Percentiles rank a stretch among this genome's conserved stretches.
Evolutionary conservation across 495 filamentous ascomycete species (phyloP).

Genomic region (Clavariopsis aquatica): DNA sequence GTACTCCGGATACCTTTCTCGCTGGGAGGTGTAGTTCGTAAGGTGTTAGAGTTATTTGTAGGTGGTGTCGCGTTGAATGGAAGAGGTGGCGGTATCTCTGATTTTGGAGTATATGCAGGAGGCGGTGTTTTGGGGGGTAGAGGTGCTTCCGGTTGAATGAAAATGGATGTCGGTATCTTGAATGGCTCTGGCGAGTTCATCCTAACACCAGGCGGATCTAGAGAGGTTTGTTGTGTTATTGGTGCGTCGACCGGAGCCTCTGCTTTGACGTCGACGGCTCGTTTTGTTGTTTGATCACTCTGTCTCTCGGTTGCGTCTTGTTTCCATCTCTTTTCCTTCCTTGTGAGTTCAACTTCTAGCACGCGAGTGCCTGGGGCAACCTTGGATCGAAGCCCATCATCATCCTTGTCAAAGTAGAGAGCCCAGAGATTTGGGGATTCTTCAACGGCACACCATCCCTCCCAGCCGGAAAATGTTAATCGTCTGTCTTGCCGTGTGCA

Average conservation of each 20-base stretch:
- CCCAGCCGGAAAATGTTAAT: slow-evolving; percentile 44
- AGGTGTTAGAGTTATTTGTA: not conserved
- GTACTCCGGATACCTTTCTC: slow-evolving; percentile 6
- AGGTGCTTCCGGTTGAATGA: slow-evolving; percentile 1
- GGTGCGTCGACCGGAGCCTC: slow-evolving; percentile 27
- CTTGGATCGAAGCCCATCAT: slow-evolving; percentile 33
- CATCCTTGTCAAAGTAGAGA: slow-evolving; percentile 39
- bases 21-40: not conserved
- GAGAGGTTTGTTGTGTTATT: slow-evolving; percentile 4
- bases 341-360: slow-evolving; percentile 29
- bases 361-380: slow-evolving; percentile 26
- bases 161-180: slow-evolving; percentile 14
- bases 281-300: slow-evolving; percentile 32
- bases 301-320: slow-evolving; percentile 23
- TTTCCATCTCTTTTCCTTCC: slow-evolving; percentile 34
- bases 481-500: slow-evolving; percentile 41
- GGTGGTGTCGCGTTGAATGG: not conserved
- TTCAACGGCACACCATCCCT: slow-evolving; percentile 44
- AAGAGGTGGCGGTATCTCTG: not conserved
- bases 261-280: slow-evolving; percentile 21
- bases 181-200: slow-evolving; percentile 11
- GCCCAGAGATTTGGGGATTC: slow-evolving; percentile 38
- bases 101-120: slow-evolving; percentile 5
- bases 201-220: slow-evolving; percentile 10
- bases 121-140: slow-evolving; percentile 19